phyloP scores from a whole-genome alignment of 352 stramenopile genomes.

The Pythium brachiatum region DNA sequence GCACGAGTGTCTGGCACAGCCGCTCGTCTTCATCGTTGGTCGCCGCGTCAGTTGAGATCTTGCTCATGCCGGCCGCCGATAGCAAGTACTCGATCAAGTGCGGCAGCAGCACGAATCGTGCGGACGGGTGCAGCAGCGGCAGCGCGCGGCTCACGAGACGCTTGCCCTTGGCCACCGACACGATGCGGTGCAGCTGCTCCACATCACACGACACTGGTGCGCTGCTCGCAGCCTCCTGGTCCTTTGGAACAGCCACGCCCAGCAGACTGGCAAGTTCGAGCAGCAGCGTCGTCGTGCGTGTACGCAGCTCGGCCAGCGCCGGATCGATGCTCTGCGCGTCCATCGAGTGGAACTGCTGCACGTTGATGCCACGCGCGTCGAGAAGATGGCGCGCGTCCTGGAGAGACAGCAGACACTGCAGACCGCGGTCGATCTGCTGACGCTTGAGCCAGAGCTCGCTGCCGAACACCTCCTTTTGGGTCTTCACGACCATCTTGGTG shows the following conservation, averaged over 20 bases:
- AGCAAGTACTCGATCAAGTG: constrained; percentile 65
- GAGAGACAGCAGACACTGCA: constrained; percentile 75
- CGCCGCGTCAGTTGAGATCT: constrained; percentile 17
- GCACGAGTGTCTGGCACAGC: constrained; percentile 76
- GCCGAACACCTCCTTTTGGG: constrained; percentile 68
- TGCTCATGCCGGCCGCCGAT: constrained; percentile 37
- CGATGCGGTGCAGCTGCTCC: constrained; percentile 51
- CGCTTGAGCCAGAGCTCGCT: constrained; percentile 72
- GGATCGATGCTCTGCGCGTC: constrained; percentile 67
- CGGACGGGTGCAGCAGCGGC: constrained; percentile 74
- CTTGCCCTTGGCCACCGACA: constrained; percentile 67
- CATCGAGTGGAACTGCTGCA: constrained; percentile 86
- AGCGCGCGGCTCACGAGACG: constrained; percentile 73
- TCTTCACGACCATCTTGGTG: constrained; percentile 53
- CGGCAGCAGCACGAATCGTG: constrained; percentile 73
- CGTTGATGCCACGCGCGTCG: constrained; percentile 79
- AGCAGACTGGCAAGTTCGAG: constrained; percentile 65
- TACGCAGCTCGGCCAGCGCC: constrained; percentile 61
- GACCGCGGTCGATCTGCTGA: constrained; percentile 68
- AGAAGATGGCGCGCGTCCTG: constrained; percentile 81
- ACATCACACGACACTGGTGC: constrained; percentile 47
- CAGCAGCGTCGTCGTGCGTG: constrained; percentile 63
- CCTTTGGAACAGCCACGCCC: constrained; percentile 41
- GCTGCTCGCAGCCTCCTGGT: neutral
- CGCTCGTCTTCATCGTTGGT: constrained; percentile 53